These are phyloP conservation scores for Entomortierella beljakovae DNA, from an alignment of 192 early-diverging fungal species.

Conservation along the genomic window DNA sequence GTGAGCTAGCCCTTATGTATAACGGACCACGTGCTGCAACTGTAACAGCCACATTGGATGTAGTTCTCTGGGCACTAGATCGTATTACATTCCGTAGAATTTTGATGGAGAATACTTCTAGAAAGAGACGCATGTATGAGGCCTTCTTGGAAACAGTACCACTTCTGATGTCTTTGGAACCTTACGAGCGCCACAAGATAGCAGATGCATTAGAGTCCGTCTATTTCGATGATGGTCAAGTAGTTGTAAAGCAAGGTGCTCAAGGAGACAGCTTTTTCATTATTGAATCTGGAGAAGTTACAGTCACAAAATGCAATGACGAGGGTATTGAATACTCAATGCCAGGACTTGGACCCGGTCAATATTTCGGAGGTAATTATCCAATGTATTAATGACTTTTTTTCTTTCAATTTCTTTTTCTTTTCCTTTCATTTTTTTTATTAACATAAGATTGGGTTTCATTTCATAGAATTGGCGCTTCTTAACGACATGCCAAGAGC, in stretches of 20 bases:
- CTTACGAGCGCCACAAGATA: constrained; percentile 99
- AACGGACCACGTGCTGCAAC: constrained; percentile 98
- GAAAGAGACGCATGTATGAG: constrained; percentile 97
- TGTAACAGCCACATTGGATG: constrained; percentile 85
- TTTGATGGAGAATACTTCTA: constrained; percentile 97
- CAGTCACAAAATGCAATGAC: constrained; percentile 83
- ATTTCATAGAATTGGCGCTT: constrained; percentile 86
- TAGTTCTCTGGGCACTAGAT: constrained; percentile 96
- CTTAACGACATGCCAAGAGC: constrained; percentile 94
- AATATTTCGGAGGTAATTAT: constrained; percentile 94
- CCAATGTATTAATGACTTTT: constrained; percentile 1
- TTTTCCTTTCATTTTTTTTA: no score
- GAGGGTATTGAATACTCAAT: constrained; percentile 83
- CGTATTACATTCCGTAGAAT: constrained; percentile 97
- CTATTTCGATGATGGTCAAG: constrained; percentile 83
- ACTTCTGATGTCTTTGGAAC: constrained; percentile 87
- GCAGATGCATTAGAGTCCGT: constrained; percentile 97
- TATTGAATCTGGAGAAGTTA: constrained; percentile 92
- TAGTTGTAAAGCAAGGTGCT: constrained; percentile 93
- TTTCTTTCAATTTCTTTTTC: not conserved
- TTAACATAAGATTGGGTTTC: constrained; percentile 7
- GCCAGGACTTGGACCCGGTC: constrained; percentile 80
- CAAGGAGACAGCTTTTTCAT: constrained; percentile 95
- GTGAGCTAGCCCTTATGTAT: constrained; percentile 99
- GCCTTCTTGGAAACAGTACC: constrained; percentile 94